Base-by-base conservation (phyloP, 2,329 filamentous ascomycete species). In the Cladosporium austrohemisphaericum region DNA sequence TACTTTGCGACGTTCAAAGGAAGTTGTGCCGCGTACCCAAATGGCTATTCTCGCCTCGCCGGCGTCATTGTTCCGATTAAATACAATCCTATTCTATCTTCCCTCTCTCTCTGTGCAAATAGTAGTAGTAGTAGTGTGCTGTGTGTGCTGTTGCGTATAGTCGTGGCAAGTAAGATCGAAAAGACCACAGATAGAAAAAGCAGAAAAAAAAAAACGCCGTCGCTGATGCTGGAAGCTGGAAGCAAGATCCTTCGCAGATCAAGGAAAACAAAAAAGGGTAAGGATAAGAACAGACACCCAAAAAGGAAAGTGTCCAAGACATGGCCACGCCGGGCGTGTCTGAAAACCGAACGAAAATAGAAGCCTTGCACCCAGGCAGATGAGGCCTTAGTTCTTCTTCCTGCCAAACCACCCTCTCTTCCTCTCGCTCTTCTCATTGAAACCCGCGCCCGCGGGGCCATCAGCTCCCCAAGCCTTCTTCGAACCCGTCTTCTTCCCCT, bases 401-500 rank as follows among this genome's bases (percentile, higher is more conserved):
- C 41, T 54, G 9, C 54, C 54, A 31, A 56, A 55, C 29, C 38
- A 37, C 1, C 50, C 50, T 14, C 29, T 43, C 38, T 25, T 50
- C 37, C n/a, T 35, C 20, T 22, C 46, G 6, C 19, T 36, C 55
- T 55, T 57, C 52, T 57, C 53, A 22, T 13, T 38, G 26, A 52
- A 41, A 3, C 49, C 50, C 2, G 45, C 37, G 5, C 41, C 47
- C 28, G 50, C 46, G n/a, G 50, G 53, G 18, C 49, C 33, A 28
- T 53, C 54, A 26, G 41, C 41, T 8, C 50, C 29, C 54, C 54
- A 58, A 22, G 56, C 56, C 44, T 56, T 56, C 47, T 55, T 58
- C n/a, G 36, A 41, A 5, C 73, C 72, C 52, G 60, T 67, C 68
- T 75, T 76, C 58, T 67, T 66, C 7, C 73, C 74, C 10, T 60